phyloP scores from a whole-genome alignment of 208 protist species.

The Trypanosoma melophagium region DNA sequence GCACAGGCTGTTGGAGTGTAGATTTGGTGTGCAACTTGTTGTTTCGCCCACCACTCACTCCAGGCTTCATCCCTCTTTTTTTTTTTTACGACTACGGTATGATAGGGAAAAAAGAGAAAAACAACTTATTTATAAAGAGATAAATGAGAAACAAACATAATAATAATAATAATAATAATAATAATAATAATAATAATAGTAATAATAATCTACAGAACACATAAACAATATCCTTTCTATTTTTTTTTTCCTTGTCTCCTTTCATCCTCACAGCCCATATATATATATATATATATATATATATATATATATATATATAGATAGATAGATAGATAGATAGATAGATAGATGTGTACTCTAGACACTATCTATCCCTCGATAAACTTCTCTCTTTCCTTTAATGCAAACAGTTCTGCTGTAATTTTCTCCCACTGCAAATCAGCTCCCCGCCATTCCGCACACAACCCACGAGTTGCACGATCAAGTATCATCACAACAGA shows the following conservation, averaged over 20 bases:
- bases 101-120: constrained; percentile 11
- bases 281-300: no score
- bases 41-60: not conserved
- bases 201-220: not conserved
- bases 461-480: constrained; percentile 44
- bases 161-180: not conserved
- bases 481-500: constrained; percentile 68
- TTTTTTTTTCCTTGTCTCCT: no score
- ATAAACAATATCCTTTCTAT: no score
- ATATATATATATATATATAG: no score
- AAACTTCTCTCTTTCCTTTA: constrained; percentile 43
- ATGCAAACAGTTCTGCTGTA: constrained; percentile 35
- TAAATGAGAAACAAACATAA: not conserved
- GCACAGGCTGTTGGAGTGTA: constrained; percentile 34
- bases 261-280: no score
- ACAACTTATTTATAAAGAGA: not conserved
- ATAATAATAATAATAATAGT: constrained; percentile 2
- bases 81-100: not conserved
- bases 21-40: not conserved
- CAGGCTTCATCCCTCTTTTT: not conserved
- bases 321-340: no score
- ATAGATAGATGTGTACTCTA: no score
- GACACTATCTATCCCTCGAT: not conserved
- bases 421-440: constrained; percentile 32
- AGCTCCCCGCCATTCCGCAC: constrained; percentile 36